Percentiles rank a stretch among this genome's conserved stretches.
Evolutionary conservation across 1,284 basidiomycete genomes (phyloP).

Genomic region (Veloboletus limbatus): DNA sequence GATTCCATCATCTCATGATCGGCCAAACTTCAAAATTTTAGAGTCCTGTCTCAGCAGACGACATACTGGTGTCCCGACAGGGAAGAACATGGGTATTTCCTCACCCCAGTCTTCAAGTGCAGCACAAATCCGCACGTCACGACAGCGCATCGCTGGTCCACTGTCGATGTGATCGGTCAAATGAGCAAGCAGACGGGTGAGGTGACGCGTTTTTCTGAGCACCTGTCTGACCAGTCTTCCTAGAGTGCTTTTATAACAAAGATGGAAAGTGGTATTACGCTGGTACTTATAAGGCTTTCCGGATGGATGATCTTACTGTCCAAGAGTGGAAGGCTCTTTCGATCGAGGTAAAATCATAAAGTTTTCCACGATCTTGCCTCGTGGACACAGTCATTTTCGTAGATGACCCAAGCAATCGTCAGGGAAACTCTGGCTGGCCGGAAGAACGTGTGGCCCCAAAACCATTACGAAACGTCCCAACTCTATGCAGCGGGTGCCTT

Average conservation of each 20-base stretch:
- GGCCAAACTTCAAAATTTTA: slow-evolving; percentile 58
- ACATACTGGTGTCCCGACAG: slow-evolving; percentile 74
- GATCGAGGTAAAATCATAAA: slow-evolving; percentile 47
- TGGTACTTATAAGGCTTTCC: slow-evolving; percentile 66
- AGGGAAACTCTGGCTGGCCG: slow-evolving; percentile 66
- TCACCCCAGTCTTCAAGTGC: slow-evolving; percentile 70
- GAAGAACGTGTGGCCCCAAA: slow-evolving; percentile 73
- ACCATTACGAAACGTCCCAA: slow-evolving; percentile 67
- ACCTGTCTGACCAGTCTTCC: slow-evolving; percentile 8
- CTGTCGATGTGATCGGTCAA: slow-evolving; percentile 54
- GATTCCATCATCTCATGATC: slow-evolving; percentile 2
- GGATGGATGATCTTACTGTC: slow-evolving; percentile 57
- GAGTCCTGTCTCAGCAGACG: slow-evolving; percentile 60
- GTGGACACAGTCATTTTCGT: slow-evolving; percentile 9
- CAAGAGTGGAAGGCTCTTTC: slow-evolving; percentile 69
- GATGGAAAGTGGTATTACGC: slow-evolving; percentile 79
- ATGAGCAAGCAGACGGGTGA: slow-evolving; percentile 62
- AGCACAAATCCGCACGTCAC: slow-evolving; percentile 68
- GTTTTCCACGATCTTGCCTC: slow-evolving; percentile 3
- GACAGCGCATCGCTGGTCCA: slow-evolving; percentile 68
- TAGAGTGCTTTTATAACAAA: slow-evolving; percentile 76
- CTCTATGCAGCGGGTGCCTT: slow-evolving; percentile 69
- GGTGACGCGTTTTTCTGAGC: slow-evolving; percentile 5
- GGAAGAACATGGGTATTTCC: slow-evolving; percentile 75
- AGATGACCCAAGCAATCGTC: slow-evolving; percentile 63